phyloP scores from a whole-genome alignment of 768 basidiomycete genomes.

The Amanita jacksonii region DNA sequence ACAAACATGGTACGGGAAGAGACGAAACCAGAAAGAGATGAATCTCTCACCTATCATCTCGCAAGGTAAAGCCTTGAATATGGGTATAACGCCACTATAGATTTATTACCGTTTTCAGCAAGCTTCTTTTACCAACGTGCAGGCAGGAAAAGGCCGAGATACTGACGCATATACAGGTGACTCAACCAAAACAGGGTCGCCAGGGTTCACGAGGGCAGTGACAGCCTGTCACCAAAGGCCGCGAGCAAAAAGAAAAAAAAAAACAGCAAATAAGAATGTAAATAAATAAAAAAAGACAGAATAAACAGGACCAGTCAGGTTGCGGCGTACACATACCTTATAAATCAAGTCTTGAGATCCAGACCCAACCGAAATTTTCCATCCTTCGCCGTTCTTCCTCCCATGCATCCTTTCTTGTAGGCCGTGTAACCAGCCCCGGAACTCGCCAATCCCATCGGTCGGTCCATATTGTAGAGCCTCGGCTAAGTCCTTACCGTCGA shows the following conservation, averaged over 20 bases:
- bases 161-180: constrained; percentile 69
- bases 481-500: constrained; percentile 52
- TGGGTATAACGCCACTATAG: constrained; percentile 9
- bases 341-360: constrained; percentile 87
- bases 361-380: constrained; percentile 68
- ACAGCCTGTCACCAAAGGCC: constrained; percentile 44
- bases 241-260: neutral
- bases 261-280: neutral
- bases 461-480: constrained; percentile 69
- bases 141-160: neutral
- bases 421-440: constrained; percentile 59
- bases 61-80: constrained; percentile 11
- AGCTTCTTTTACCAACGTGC: neutral
- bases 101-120: neutral
- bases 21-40: neutral
- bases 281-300: too few relatives aligned
- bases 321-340: constrained; percentile 61
- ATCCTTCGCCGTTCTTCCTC: constrained; percentile 50
- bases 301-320: too few relatives aligned
- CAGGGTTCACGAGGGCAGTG: constrained; percentile 60
- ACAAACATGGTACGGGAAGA: too few relatives aligned
- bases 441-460: constrained; percentile 56
- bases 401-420: constrained; percentile 68
- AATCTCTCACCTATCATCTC: constrained; percentile 10
- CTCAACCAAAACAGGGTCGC: constrained; percentile 77